Percentiles rank a stretch among this genome's conserved stretches.
phyloP scores from a whole-genome alignment of 768 basidiomycete genomes.

The Kwoniella shandongensis region DNA sequence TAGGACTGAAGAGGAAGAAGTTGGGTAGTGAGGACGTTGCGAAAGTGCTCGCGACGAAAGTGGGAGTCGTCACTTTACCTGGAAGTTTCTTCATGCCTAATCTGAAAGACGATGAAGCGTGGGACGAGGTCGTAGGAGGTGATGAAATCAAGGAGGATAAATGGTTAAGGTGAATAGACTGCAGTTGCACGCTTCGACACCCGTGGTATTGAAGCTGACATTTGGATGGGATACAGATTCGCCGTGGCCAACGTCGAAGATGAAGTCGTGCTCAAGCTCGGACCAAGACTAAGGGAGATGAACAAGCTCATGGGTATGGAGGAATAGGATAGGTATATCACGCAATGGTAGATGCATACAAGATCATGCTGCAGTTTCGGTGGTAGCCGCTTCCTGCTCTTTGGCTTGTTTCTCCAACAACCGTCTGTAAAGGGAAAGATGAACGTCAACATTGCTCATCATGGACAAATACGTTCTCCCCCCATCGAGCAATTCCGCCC shows the following conservation, averaged over 20 bases:
- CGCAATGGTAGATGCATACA: constrained; percentile 5
- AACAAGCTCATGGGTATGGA: constrained; percentile 43
- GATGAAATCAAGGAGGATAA: constrained; percentile 57
- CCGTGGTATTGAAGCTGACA: background rate
- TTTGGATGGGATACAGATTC: constrained; percentile 57
- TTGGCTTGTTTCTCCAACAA: constrained; percentile 38
- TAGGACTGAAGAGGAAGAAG: constrained; percentile 28
- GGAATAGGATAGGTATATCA: background rate
- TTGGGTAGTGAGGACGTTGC: constrained; percentile 61
- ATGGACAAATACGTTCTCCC: too few species aligned
- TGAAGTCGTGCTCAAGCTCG: constrained; percentile 51
- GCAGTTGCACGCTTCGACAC: background rate
- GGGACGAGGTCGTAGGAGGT: constrained; percentile 40
- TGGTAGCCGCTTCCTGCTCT: background rate
- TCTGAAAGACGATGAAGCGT: constrained; percentile 25
- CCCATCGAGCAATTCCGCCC: too few species aligned
- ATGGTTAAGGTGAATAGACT: constrained; percentile 60
- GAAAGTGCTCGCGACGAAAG: constrained; percentile 61
- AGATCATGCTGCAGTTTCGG: background rate
- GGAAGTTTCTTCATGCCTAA: constrained; percentile 62
- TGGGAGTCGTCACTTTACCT: constrained; percentile 69
- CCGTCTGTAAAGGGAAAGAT: constrained; percentile 18
- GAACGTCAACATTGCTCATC: background rate
- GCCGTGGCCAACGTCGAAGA: constrained; percentile 79
- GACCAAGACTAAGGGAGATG: constrained; percentile 41